phyloP scores from a whole-genome alignment of 2,329 filamentous ascomycete species.

The Paracorniculantispora psalliotae region DNA sequence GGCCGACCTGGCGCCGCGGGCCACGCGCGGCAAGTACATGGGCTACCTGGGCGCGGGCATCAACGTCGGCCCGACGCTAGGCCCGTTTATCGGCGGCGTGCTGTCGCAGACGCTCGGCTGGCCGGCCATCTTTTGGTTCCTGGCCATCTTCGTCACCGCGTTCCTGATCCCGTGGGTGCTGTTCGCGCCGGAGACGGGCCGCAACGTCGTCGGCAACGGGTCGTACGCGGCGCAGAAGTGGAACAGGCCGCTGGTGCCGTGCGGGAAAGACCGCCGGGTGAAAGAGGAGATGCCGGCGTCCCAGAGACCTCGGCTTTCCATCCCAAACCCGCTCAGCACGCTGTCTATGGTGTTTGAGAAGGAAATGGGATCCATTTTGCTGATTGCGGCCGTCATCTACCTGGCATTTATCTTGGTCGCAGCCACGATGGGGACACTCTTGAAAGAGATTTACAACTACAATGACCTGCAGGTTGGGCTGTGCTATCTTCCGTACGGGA shows the following conservation, averaged over 20 bases:
- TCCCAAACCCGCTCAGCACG: slow-evolving; percentile 54
- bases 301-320: slow-evolving; percentile 38
- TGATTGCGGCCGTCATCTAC: slow-evolving; percentile 51
- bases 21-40: slow-evolving; percentile 69
- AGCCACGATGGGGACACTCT: slow-evolving; percentile 48
- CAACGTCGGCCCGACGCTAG: slow-evolving; percentile 50
- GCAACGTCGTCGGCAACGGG: slow-evolving; percentile 59
- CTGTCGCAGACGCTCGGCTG: slow-evolving; percentile 60
- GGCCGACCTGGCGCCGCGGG: slow-evolving; percentile 63
- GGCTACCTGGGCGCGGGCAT: slow-evolving; percentile 57
- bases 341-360: slow-evolving; percentile 51
- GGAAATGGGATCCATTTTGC: slow-evolving; percentile 49
- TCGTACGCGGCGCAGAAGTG: slow-evolving; percentile 52
- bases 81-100: slow-evolving; percentile 60
- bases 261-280: slow-evolving; percentile 33
- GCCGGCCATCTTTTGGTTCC: slow-evolving; percentile 67
- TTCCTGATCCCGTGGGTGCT: slow-evolving; percentile 52
- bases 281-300: slow-evolving; percentile 28
- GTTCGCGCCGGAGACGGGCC: slow-evolving; percentile 55
- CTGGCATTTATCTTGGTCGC: slow-evolving; percentile 51
- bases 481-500: slow-evolving; percentile 50
- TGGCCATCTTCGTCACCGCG: slow-evolving; percentile 47
- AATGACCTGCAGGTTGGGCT: slow-evolving; percentile 48
- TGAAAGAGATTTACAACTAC: slow-evolving; percentile 47
- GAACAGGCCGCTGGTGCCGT: slow-evolving; percentile 54